A percentile compares a stretch with the other conserved stretches of the same genome.
Evolutionary conservation across 257 asterid species (phyloP).

Genomic region (Primulina huaijiensis): DNA sequence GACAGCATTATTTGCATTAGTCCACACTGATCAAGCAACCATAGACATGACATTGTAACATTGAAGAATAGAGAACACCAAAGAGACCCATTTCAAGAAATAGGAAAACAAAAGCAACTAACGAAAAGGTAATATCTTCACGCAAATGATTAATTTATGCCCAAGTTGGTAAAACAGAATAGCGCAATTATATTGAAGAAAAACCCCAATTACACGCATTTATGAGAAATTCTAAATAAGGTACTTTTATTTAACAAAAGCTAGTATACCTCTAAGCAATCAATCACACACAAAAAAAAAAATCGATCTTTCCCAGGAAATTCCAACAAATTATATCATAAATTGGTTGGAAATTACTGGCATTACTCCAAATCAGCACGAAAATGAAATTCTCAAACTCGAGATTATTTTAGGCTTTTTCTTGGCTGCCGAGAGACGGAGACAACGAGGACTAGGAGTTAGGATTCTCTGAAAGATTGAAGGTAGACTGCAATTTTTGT

Average conservation of each 20-base stretch:
- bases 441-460: slow-evolving; percentile 27
- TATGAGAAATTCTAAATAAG: neutral
- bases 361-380: neutral
- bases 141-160: no score
- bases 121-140: slow-evolving; percentile 23
- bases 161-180: neutral
- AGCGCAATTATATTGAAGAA: slow-evolving; percentile 5
- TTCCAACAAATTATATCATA: neutral
- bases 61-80: no score
- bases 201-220: neutral
- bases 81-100: no score
- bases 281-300: no score
- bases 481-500: slow-evolving; percentile 11
- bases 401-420: no score
- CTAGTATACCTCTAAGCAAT: neutral
- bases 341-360: neutral
- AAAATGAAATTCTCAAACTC: neutral
- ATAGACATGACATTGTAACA: neutral
- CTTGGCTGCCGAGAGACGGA: slow-evolving; percentile 21
- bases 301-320: neutral
- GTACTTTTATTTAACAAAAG: neutral
- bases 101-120: neutral
- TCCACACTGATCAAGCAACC: neutral
- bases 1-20: neutral
- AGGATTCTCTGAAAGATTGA: slow-evolving; percentile 23